Conservation (phyloP, 2,329 filamentous ascomycete genomes). For the Plectosphaerella plurivora region DNA sequence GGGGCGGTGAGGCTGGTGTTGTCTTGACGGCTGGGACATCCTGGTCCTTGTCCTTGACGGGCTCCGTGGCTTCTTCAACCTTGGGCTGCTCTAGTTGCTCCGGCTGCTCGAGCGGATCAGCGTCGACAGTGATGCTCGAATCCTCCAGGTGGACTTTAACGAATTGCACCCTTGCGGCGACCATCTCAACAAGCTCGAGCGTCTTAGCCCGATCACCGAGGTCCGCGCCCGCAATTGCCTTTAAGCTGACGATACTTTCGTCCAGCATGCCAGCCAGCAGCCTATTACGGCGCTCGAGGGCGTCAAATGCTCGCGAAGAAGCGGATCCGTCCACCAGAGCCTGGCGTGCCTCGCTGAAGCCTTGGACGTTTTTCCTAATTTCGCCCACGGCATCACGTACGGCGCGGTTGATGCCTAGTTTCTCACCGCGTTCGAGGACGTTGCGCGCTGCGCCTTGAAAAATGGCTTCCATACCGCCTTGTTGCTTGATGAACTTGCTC, state of each 20-base stretch:
- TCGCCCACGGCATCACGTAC: conserved; percentile 79
- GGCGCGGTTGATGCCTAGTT: conserved; percentile 74
- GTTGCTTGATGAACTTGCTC: conserved; percentile 48
- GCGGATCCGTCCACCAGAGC: conserved; percentile 17
- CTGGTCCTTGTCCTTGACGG: neutral
- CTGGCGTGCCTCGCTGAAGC: conserved; percentile 52
- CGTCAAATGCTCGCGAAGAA: conserved; percentile 30
- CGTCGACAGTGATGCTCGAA: conserved; percentile 41
- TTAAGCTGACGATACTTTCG: conserved; percentile 59
- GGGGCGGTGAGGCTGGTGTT: neutral
- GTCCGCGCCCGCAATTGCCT: conserved; percentile 49
- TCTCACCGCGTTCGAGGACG: conserved; percentile 68
- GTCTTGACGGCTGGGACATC: neutral
- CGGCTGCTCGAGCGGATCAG: conserved; percentile 4
- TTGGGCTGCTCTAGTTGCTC: neutral
- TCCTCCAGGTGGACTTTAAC: conserved; percentile 60
- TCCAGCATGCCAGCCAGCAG: conserved; percentile 65
- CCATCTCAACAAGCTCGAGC: conserved; percentile 52
- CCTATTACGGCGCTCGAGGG: conserved; percentile 61
- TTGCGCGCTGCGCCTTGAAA: conserved; percentile 74
- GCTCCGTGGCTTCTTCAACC: neutral
- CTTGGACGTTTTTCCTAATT: conserved; percentile 70
- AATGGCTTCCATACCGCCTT: conserved; percentile 61
- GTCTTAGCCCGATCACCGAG: conserved; percentile 44
- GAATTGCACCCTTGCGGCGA: conserved; percentile 60